Evolutionary conservation across 495 filamentous ascomycete species (phyloP), one percentile per base, ranked within the genome.

Genomic region (Aspergillus incahuasiensis): DNA sequence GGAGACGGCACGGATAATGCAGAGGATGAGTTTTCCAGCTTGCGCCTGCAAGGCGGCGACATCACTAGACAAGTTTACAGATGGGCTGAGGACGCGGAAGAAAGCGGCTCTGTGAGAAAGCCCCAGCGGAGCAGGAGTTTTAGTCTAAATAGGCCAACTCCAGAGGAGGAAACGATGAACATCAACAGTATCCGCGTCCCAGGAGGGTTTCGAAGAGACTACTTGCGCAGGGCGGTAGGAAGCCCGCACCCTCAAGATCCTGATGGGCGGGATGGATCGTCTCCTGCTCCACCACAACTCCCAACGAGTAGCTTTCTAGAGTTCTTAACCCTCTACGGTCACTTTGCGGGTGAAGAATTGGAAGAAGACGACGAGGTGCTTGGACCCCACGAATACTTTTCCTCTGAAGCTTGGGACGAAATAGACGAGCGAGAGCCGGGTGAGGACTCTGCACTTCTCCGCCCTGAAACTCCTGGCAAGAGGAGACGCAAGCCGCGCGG

Each of bases 301-400:
- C 82, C 96, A 42, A 95, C 94, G 12, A 89, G 71, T 59, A 97
- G 86, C 70, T 98, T 98, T 63, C 82, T 97, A 42, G 95, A 98
- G 66, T 98, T 97, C 61, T 68, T 98, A 48, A 91, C 88, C 7
- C 77, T 98, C 15, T 97, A 96, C 61, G 94, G 95, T 4, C 95
- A 97, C 72, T 98, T 97, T 68, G 94, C 94, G 15, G 94, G 94
- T 64, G 94, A 98, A 70, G 85, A 95, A 65, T 79, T 98, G 6
- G 91, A 96, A 68, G 91, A 97, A 65, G 94, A 97, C 61, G 92
- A 97, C 53, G 92, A 96, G 66, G 90, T 82, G 3, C 73, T 95
- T 55, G 80, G 77, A 15, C 88, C 88, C 5, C 88, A 92, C 68
- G 91, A 95, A 59, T 96, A 92, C 64, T 91, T 94, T 63, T 82